These are phyloP conservation scores for Pseudovirgaria hyperparasitica DNA, from an alignment of 2,329 filamentous ascomycete genomes.

Conservation along the genomic window DNA sequence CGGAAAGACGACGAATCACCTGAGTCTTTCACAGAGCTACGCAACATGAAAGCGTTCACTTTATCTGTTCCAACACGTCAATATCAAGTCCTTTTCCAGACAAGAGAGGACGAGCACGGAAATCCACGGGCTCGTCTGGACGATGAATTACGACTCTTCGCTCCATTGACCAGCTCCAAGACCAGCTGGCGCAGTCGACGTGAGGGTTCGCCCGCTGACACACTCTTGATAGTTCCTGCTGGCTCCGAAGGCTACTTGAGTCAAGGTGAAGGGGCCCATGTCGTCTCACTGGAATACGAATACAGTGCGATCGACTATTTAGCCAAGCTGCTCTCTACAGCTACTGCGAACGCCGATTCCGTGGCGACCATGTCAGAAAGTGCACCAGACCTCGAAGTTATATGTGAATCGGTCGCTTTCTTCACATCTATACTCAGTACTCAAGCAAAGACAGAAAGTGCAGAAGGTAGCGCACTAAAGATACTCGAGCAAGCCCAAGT, in stretches of 20 bases:
- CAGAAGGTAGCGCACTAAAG: constrained; percentile 24
- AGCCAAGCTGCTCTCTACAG: constrained; percentile 54
- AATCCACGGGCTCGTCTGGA: no score
- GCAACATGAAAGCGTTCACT: constrained; percentile 12
- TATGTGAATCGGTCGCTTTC: constrained; percentile 61
- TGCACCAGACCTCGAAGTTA: constrained; percentile 44
- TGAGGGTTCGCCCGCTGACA: no score
- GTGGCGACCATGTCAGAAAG: constrained; percentile 33
- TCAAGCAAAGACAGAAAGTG: constrained; percentile 10
- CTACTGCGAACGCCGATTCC: no score
- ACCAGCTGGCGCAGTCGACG: no score
- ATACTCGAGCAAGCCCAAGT: no score
- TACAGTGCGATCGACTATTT: constrained; percentile 74
- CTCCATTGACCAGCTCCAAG: no score
- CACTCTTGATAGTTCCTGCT: constrained; percentile 27
- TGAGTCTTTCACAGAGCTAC: constrained; percentile 12
- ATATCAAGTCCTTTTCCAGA: no score
- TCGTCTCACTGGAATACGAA: constrained; percentile 56
- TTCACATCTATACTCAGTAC: constrained; percentile 54
- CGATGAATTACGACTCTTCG: no score
- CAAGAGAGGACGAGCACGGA: no score
- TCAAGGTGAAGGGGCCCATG: constrained; percentile 56
- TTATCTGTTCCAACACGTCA: no score
- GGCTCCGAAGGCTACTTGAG: constrained; percentile 62
- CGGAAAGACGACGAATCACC: constrained; percentile 1